Evolutionary conservation across 78 protist species (phyloP), one percentile per base, ranked within the genome.

Genomic region (Speleostelium caveatum): DNA sequence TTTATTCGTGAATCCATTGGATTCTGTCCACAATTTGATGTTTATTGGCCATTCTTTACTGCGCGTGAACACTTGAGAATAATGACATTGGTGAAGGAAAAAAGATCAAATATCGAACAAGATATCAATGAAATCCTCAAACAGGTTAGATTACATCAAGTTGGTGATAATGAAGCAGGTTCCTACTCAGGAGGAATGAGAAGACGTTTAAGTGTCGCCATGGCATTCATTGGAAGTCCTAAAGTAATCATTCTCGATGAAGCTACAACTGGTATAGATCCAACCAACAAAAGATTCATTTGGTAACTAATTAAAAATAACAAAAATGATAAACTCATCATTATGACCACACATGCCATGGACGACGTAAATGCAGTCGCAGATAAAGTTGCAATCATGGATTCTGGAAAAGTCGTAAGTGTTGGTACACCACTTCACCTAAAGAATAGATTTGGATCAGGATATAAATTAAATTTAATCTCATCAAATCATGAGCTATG

Each of bases 21-120:
- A 16, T 1, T 92, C 14, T 94, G 96, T 62, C 96, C 96, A 26
- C 97, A 96, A 33, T 65, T 45, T 24, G 94, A 96, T 53, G 55
- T 94, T 26, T 55, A 93, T 45, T 96, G 97, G 97, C 88, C 87
- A 22, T 74, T 75, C 10, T 60, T 96, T 35, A 92, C 96, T 8
- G 90, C 86, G 0, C 26, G 77, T 33, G 95, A 96, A 38, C 97
- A 96, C 71, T 51, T 96, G 6, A 42, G 28, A 28, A 75, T 75
- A n/a, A 59, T 75, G 85, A 39, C 49, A 22, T 24, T 75, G 33
- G 69, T 60, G 35, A 73, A 73, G 33, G 79, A 73, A n/a, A 56
- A 56, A 17, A 4, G 85, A n/a, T 7, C 45, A 1, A 75, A 75
- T 16, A 75, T 75, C 28, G 12, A 60, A 1, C 26, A 75, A 16